phyloP scores from a whole-genome alignment of 2,329 filamentous ascomycete species.

The Cordyceps fumosorosea region DNA sequence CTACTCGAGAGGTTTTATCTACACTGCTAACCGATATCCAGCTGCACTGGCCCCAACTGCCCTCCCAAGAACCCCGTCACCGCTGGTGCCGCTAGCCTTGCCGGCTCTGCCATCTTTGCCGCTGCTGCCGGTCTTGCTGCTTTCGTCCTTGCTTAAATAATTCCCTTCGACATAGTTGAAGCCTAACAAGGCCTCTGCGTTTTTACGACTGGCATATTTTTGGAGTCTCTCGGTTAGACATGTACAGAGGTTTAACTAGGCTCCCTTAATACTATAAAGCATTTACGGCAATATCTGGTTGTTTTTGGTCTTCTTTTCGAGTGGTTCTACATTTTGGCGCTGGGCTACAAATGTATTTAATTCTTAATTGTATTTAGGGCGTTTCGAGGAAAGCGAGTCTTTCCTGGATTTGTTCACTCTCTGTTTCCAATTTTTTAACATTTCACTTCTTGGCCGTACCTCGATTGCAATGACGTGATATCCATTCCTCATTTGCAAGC shows the following conservation, averaged over 20 bases:
- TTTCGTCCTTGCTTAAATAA: conserved; percentile 47
- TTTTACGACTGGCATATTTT: conserved; percentile 28
- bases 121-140: conserved; percentile 48
- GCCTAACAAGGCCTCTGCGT: conserved; percentile 33
- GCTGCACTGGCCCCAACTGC: conserved; percentile 20
- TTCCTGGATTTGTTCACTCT: conserved; percentile 8
- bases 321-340: conserved; percentile 14
- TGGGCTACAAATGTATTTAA: conserved; percentile 33
- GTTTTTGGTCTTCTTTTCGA: conserved; percentile 5
- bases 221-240: conserved; percentile 25
- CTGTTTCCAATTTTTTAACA: conserved; percentile 1
- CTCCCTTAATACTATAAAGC: conserved; percentile 25
- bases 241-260: conserved; percentile 34
- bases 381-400: conserved; percentile 15
- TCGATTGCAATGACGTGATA: background rate
- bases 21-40: conserved; percentile 16
- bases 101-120: conserved; percentile 48
- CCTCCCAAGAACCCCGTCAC: conserved; percentile 31
- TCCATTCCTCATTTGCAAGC: background rate
- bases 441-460: background rate
- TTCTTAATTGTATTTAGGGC: conserved; percentile 37
- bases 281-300: conserved; percentile 13
- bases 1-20: background rate
- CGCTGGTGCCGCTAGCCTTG: conserved; percentile 46
- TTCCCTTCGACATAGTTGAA: conserved; percentile 30